Percentiles rank a stretch among this genome's conserved stretches.
These are phyloP conservation scores for Saccharomycopsis hybrid DNA, from an alignment of 1,139 yeast genomes.

Conservation along the genomic window DNA sequence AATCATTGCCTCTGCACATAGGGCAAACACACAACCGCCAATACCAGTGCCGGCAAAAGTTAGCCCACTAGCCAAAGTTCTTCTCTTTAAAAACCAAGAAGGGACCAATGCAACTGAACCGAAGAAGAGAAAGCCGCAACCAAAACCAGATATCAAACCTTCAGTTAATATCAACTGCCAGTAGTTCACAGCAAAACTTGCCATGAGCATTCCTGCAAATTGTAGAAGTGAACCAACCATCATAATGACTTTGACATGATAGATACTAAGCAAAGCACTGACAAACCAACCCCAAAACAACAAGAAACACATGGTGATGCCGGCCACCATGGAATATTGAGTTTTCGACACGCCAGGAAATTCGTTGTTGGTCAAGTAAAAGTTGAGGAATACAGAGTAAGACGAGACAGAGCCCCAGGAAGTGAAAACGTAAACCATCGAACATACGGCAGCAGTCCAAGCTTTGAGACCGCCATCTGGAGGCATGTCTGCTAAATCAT, in stretches of 20 bases:
- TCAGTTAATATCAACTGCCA: slow-evolving; percentile 66
- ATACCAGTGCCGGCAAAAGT: slow-evolving; percentile 54
- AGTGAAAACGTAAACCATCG: slow-evolving; percentile 44
- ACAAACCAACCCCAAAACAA: slow-evolving; percentile 14
- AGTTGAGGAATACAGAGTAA: slow-evolving; percentile 61
- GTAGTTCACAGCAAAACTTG: slow-evolving; percentile 49
- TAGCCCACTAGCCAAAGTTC: slow-evolving; percentile 53
- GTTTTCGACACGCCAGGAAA: slow-evolving; percentile 53
- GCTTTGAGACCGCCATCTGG: slow-evolving; percentile 62
- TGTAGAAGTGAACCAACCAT: slow-evolving; percentile 45
- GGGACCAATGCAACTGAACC: slow-evolving; percentile 55
- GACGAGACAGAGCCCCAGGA: slow-evolving; percentile 76
- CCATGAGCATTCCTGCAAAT: slow-evolving; percentile 52
- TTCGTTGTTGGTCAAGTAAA: slow-evolving; percentile 40
- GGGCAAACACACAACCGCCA: slow-evolving; percentile 40
- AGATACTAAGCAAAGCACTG: slow-evolving; percentile 5
- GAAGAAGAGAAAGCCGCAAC: slow-evolving; percentile 52
- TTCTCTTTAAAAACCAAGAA: slow-evolving; percentile 51
- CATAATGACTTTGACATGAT: slow-evolving; percentile 27
- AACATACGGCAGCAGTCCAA: slow-evolving; percentile 59
- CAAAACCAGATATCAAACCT: slow-evolving; percentile 58
- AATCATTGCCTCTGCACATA: slow-evolving; percentile 41
- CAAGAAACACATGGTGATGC: slow-evolving; percentile 12
- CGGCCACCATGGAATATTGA: slow-evolving; percentile 58
- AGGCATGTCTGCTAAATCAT: slow-evolving; percentile 31